These are phyloP conservation scores for Claviceps capensis DNA, from an alignment of 2,329 filamentous ascomycete genomes.

Conservation along the genomic window DNA sequence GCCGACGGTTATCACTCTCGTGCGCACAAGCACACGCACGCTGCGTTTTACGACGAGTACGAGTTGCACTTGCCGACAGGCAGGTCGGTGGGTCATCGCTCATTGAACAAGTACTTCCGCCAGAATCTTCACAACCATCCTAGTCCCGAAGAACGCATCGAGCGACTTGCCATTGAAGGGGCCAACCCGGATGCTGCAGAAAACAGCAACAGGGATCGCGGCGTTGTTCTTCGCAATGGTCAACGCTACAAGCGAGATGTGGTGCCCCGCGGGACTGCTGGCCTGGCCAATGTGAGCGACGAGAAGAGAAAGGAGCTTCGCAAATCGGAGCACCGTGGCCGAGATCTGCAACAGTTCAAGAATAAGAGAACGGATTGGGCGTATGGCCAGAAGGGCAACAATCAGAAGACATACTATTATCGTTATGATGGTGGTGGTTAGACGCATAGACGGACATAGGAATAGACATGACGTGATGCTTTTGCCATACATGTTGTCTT, in stretches of 20 bases:
- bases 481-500: neutral
- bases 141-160: conserved; percentile 59
- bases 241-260: conserved; percentile 37
- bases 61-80: conserved; percentile 89
- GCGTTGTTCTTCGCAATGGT: conserved; percentile 6
- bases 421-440: conserved; percentile 32
- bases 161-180: conserved; percentile 48
- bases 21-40: conserved; percentile 57
- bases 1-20: conserved; percentile 72
- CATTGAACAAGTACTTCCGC: conserved; percentile 73
- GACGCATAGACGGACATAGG: conserved; percentile 4
- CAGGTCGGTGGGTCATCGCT: conserved; percentile 78
- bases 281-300: conserved; percentile 67
- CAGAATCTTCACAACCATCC: conserved; percentile 86
- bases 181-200: conserved; percentile 21
- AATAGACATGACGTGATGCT: conserved; percentile 1
- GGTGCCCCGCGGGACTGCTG: conserved; percentile 55
- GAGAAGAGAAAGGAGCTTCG: conserved; percentile 56
- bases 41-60: conserved; percentile 82
- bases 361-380: conserved; percentile 52
- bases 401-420: conserved; percentile 52
- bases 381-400: conserved; percentile 61
- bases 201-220: conserved; percentile 15
- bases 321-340: conserved; percentile 54
- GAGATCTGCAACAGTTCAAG: conserved; percentile 48